These are phyloP conservation scores for Talaromyces proteolyticus DNA, from an alignment of 495 filamentous ascomycete genomes.

Conservation along the genomic window DNA sequence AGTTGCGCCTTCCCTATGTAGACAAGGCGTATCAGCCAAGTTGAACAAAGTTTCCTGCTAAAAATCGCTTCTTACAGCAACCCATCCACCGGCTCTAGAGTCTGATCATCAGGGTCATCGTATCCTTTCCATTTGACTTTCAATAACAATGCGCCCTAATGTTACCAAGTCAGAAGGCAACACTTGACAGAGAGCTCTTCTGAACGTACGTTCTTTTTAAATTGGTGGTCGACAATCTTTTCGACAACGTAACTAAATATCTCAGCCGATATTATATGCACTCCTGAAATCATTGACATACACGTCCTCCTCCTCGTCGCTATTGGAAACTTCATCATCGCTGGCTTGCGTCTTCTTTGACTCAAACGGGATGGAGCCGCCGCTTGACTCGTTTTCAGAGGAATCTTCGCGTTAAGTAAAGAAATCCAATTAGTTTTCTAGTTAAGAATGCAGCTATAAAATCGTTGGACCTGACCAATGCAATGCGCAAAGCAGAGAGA, in stretches of 20 bases:
- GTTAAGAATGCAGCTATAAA: neutral
- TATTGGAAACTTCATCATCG: constrained; percentile 22
- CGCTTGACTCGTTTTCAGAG: constrained; percentile 41
- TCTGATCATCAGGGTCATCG: constrained; percentile 45
- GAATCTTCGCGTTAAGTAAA: constrained; percentile 29
- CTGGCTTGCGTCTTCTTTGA: constrained; percentile 19
- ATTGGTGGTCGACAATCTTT: constrained; percentile 45
- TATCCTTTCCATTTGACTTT: constrained; percentile 63
- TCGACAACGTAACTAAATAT: constrained; percentile 54
- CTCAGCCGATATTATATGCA: constrained; percentile 20
- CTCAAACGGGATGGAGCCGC: constrained; percentile 33
- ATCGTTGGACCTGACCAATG: neutral
- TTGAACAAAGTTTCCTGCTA: neutral
- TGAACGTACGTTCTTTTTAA: constrained; percentile 28
- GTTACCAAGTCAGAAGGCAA: neutral
- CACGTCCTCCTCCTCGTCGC: constrained; percentile 31
- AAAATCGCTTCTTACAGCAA: constrained; percentile 31
- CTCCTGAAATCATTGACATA: constrained; percentile 16
- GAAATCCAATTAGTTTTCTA: neutral
- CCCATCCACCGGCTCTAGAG: constrained; percentile 56
- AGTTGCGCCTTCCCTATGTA: constrained; percentile 40
- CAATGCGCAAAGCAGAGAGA: neutral
- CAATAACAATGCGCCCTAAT: constrained; percentile 36
- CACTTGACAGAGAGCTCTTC: too few species aligned
- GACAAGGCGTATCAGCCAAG: constrained; percentile 13